Evolutionary conservation across 108 stramenopile genomes (phyloP).

Genomic region (Skeletonema tropicum): DNA sequence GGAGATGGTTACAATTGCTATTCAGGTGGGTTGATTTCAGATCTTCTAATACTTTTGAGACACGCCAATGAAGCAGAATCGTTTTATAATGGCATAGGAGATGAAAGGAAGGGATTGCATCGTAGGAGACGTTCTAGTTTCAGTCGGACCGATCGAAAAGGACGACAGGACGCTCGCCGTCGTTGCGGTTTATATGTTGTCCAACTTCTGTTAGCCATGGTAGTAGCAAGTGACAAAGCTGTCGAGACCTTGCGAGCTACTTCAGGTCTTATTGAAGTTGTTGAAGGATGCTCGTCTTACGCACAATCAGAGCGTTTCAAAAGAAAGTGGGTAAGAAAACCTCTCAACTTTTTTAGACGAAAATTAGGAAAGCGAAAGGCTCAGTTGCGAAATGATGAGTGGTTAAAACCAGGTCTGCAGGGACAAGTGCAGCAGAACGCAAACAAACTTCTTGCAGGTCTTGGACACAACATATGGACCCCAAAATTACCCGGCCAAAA

Average conservation of each 20-base stretch:
- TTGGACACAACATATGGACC: constrained; percentile 83
- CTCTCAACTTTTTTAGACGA: constrained; percentile 25
- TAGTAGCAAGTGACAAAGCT: constrained; percentile 77
- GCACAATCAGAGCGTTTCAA: constrained; percentile 38
- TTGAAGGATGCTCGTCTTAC: constrained; percentile 58
- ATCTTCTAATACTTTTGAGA: constrained; percentile 66
- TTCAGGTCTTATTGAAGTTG: constrained; percentile 63
- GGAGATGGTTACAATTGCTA: constrained; percentile 33
- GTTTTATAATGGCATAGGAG: constrained; percentile 16
- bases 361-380: constrained; percentile 17
- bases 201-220: constrained; percentile 79
- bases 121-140: constrained; percentile 6
- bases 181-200: constrained; percentile 76
- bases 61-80: constrained; percentile 59
- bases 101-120: constrained; percentile 12
- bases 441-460: constrained; percentile 82
- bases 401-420: constrained; percentile 29
- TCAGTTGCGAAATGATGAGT: constrained; percentile 8
- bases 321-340: constrained; percentile 44
- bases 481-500: constrained; percentile 79
- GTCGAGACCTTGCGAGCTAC: constrained; percentile 68
- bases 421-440: constrained; percentile 73
- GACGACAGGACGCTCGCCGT: constrained; percentile 58
- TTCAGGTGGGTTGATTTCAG: constrained; percentile 46
- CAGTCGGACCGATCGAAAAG: constrained; percentile 22